These are phyloP conservation scores for Yamadazyma trypodendri DNA, from an alignment of 1,139 yeast genomes.

Conservation along the genomic window DNA sequence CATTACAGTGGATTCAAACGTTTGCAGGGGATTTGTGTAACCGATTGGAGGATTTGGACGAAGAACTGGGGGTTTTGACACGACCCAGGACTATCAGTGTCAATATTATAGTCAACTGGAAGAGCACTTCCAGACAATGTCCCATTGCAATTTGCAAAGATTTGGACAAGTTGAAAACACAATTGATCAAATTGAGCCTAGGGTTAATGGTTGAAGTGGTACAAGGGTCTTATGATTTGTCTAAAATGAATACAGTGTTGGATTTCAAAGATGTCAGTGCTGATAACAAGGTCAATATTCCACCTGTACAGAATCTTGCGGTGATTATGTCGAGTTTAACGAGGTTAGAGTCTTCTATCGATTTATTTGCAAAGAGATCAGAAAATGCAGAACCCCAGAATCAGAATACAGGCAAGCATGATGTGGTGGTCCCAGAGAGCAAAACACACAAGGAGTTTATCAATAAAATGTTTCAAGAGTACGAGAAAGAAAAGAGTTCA, in stretches of 20 bases:
- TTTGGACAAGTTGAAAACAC: conserved; percentile 35
- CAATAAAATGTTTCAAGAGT: conserved; percentile 17
- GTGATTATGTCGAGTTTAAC: conserved; percentile 56
- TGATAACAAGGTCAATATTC: conserved; percentile 28
- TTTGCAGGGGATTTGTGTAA: conserved; percentile 77
- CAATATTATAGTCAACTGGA: conserved; percentile 20
- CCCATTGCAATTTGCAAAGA: conserved; percentile 41
- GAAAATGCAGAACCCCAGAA: too few species aligned
- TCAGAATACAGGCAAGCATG: too few species aligned
- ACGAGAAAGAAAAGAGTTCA: conserved; percentile 7
- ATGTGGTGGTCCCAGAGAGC: too few species aligned
- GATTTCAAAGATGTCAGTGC: conserved; percentile 10
- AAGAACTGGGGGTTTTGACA: conserved; percentile 47
- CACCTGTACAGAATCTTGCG: conserved; percentile 51
- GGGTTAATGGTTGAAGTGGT: conserved; percentile 32
- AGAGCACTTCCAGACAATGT: conserved; percentile 45
- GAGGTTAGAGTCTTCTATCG: conserved; percentile 40
- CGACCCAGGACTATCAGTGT: conserved; percentile 23
- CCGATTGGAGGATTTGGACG: conserved; percentile 71
- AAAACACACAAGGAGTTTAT: conserved; percentile 15
- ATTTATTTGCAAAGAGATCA: conserved; percentile 38
- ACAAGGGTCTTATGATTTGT: conserved; percentile 24
- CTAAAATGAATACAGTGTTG: conserved; percentile 23
- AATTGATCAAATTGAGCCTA: conserved; percentile 29
- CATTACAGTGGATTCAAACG: conserved; percentile 77